phyloP scores from a whole-genome alignment of 139 green algal genomes.

The Chlamydomonas sp. region DNA sequence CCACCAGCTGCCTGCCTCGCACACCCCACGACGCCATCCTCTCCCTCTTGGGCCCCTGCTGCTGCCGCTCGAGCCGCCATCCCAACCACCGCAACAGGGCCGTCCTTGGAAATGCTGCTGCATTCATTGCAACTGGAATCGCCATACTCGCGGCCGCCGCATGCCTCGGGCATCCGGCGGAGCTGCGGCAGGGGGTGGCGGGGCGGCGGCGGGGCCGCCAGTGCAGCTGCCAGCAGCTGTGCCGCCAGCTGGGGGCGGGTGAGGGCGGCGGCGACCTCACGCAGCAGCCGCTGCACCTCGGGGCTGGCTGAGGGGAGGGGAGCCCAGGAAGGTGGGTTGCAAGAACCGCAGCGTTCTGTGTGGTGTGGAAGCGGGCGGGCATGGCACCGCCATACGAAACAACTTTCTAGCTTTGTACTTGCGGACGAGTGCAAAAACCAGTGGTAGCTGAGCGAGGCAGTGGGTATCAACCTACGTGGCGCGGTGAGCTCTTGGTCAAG shows the following conservation, averaged over 20 bases:
- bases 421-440: no score
- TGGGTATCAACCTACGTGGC: no score
- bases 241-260: conserved; percentile 24
- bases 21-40: neutral
- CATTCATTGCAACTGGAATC: neutral
- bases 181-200: neutral
- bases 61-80: no score
- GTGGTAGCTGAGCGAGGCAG: no score
- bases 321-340: neutral
- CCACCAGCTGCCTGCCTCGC: no score
- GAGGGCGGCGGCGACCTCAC: neutral
- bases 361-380: neutral
- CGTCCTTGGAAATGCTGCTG: no score
- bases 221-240: neutral
- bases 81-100: no score
- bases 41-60: no score
- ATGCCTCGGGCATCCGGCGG: no score
- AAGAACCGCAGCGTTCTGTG: no score
- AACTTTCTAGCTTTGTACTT: neutral
- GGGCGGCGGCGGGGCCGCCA: neutral
- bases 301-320: neutral
- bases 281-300: neutral
- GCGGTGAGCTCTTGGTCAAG: no score
- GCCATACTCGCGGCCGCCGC: neutral
- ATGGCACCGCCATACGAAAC: neutral